phyloP scores from a whole-genome alignment of 495 filamentous ascomycete species.

The Oidiodendron maius region DNA sequence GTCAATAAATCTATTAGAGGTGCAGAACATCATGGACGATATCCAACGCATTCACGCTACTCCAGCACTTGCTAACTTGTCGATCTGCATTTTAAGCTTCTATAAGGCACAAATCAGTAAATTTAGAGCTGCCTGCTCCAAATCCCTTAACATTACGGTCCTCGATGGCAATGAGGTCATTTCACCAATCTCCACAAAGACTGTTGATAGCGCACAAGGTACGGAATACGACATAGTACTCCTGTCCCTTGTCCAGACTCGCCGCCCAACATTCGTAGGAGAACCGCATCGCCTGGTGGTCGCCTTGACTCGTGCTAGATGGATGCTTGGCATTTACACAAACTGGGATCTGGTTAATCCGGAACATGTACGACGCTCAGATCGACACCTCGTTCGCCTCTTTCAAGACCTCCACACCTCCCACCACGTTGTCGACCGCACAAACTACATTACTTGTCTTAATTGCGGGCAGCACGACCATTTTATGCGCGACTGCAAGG shows the following conservation, averaged over 20 bases:
- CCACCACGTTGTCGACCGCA: background rate
- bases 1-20: background rate
- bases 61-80: background rate
- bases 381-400: background rate
- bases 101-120: background rate
- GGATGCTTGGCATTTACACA: background rate
- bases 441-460: too few species aligned
- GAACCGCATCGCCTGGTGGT: background rate
- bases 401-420: background rate
- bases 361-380: background rate
- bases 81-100: background rate
- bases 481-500: too few species aligned
- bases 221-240: background rate
- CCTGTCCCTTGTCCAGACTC: background rate
- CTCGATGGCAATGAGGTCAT: background rate
- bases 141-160: too few species aligned
- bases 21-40: background rate
- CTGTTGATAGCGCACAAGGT: too few species aligned
- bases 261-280: background rate
- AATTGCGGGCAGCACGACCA: too few species aligned
- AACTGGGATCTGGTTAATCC: background rate
- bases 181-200: background rate
- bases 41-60: background rate
- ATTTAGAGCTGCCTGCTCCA: background rate
- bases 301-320: background rate